These are phyloP conservation scores for Ramaria sp. DNA, from an alignment of 768 basidiomycete species.

Conservation along the genomic window DNA sequence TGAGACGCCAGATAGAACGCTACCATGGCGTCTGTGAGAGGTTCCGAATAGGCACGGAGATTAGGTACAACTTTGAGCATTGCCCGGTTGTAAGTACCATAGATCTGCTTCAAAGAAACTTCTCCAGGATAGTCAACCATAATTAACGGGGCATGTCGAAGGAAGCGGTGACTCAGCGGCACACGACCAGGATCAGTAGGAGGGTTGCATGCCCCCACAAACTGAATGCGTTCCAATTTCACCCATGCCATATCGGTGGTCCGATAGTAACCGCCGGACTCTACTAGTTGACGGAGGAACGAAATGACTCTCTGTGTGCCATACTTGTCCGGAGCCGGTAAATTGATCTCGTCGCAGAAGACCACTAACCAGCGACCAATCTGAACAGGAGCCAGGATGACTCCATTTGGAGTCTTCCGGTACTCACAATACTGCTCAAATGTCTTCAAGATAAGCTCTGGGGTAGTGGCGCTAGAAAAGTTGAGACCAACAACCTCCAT, in stretches of 20 bases:
- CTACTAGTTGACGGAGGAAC: conserved; percentile 94
- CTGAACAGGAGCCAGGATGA: conserved; percentile 85
- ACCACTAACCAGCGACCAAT: conserved; percentile 98
- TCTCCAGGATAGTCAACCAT: conserved; percentile 99
- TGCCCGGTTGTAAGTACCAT: conserved; percentile 95
- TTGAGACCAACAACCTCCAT: conserved; percentile 99
- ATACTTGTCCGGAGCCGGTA: conserved; percentile 94
- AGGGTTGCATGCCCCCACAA: conserved; percentile 98
- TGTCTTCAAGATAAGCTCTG: conserved; percentile 96
- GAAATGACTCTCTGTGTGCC: conserved; percentile 98
- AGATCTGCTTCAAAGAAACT: conserved; percentile 93
- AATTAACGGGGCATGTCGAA: conserved; percentile 91
- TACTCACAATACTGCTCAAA: conserved; percentile 99
- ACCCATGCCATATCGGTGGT: conserved; percentile 95
- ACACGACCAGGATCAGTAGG: conserved; percentile 99
- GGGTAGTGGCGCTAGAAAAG: conserved; percentile 97
- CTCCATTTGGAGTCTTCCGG: conserved; percentile 96
- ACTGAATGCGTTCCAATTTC: conserved; percentile 95
- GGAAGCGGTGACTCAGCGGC: conserved; percentile 94
- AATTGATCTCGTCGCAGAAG: conserved; percentile 99
- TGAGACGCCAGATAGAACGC: conserved; percentile 90
- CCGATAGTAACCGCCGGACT: conserved; percentile 91
- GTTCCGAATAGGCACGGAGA: conserved; percentile 84
- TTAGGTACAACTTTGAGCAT: conserved; percentile 92
- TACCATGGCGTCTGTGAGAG: conserved; percentile 97